A percentile compares a stretch with the other conserved stretches of the same genome.
Evolutionary conservation across 805 yeast species (phyloP).

Genomic region (Saccharomyces mikatae): DNA sequence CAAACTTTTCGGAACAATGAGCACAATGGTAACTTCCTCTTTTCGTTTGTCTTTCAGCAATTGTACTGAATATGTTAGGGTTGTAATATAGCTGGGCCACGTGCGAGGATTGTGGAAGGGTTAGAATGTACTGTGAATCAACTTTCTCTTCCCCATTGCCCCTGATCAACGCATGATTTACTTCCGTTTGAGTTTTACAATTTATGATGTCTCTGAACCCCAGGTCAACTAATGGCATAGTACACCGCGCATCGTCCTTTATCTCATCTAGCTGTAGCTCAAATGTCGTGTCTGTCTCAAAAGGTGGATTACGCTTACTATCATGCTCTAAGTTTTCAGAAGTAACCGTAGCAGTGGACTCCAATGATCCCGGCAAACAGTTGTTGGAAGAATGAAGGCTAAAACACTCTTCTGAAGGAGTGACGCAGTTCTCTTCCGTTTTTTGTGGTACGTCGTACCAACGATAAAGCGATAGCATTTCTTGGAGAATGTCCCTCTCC

Average conservation of each 20-base stretch:
- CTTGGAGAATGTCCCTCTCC: not conserved
- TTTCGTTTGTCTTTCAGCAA: constrained; percentile 30
- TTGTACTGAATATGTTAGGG: constrained; percentile 15
- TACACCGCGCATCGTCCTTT: not conserved
- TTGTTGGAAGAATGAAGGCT: not conserved
- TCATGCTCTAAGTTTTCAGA: not conserved
- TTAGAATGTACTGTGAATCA: not conserved
- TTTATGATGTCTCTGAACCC: not conserved
- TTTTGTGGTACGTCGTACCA: not conserved
- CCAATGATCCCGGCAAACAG: not conserved
- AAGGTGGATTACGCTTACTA: not conserved
- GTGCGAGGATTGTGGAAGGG: not conserved
- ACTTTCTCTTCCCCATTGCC: not conserved
- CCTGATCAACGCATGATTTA: not conserved
- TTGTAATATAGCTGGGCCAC: not conserved
- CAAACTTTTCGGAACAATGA: constrained; percentile 38
- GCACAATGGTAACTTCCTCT: constrained; percentile 41
- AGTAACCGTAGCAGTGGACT: not conserved
- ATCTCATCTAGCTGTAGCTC: not conserved
- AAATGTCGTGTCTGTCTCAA: not conserved
- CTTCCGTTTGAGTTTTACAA: not conserved
- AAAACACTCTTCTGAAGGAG: not conserved
- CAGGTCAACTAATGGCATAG: not conserved
- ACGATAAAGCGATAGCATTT: not conserved
- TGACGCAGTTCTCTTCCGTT: not conserved